Base-by-base conservation (phyloP, 805 yeast genomes). In the Ogataea ganodermae region DNA sequence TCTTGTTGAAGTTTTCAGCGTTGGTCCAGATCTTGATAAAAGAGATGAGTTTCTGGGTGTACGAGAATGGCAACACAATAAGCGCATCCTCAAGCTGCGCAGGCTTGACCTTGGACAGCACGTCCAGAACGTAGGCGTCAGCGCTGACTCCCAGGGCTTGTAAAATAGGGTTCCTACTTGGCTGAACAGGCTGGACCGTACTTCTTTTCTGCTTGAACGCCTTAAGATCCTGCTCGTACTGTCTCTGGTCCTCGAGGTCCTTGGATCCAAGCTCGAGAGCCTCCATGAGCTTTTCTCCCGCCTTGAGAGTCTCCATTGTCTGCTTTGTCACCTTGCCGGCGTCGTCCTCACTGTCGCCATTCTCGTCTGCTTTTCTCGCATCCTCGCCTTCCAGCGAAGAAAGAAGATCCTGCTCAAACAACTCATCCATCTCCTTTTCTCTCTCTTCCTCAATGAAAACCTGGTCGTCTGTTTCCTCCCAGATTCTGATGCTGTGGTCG, bases 391-490 rank as follows among this genome's bases (percentile, higher is more conserved):
- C 96, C 36, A 89, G 68, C 4, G 91, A 81, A 13, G 78, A 81
- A 42, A 90, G 73, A 37, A 94, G 71, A 6, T 85, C 86, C n/a
- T 80, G 76, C 63, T 94, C 98, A 62, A 91, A 89, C 47, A 84
- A 71, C 66, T 91, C 96, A 65, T 94, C 99, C 79, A 90, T 75
- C 67, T 94, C 99, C 67, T 86, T 88, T 65, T 94, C 99, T 49
- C 94, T 78, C 70, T 94, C 99, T 73, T 94, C 99, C 67, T 94
- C 97, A 50, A 94, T 69, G 64, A 94, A 94, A n/a, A 94, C 94
- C 58, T 92, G 91, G 65, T 94, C 99, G 45, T 87, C 94, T 4
- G 96, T 87, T 65, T 89, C 90, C 50, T 78, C 78, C 99, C 99
- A 94, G n/a, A 91, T 68, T 65, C 99, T 78, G 41, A 92, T 81